These are phyloP conservation scores for Micractinium conductrix DNA, from an alignment of 139 green algal genomes.

Conservation along the genomic window DNA sequence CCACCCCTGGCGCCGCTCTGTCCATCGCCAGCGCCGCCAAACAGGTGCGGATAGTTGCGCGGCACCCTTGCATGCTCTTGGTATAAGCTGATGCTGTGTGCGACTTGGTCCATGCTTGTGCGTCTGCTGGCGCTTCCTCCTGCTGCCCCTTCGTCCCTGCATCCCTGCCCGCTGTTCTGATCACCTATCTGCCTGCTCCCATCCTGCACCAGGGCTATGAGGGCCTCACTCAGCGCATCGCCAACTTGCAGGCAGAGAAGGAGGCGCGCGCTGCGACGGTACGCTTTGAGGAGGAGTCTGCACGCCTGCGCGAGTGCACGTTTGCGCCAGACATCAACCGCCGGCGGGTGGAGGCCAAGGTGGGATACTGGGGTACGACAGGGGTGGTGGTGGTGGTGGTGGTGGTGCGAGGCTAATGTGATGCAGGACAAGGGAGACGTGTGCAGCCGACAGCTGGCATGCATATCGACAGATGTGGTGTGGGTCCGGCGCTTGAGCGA, in stretches of 20 bases:
- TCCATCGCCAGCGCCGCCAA: slow-evolving; percentile 15
- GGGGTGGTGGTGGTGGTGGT: background rate
- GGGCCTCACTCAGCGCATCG: slow-evolving; percentile 18
- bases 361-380: background rate
- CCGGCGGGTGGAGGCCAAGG: slow-evolving; percentile 10
- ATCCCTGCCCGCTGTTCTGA: background rate
- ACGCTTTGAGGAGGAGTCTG: slow-evolving; percentile 4
- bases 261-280: background rate
- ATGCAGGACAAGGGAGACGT: too few relatives aligned
- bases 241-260: slow-evolving; percentile 9
- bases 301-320: slow-evolving; percentile 22
- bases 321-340: slow-evolving; percentile 33
- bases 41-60: too few relatives aligned
- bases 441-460: too few relatives aligned
- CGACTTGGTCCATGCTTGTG: too few relatives aligned
- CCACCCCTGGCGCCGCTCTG: background rate
- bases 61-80: too few relatives aligned
- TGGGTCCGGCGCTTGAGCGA: too few relatives aligned
- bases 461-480: too few relatives aligned
- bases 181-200: too few relatives aligned
- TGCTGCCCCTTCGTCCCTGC: too few relatives aligned
- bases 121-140: too few relatives aligned
- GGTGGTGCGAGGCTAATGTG: background rate
- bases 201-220: slow-evolving; percentile 27
- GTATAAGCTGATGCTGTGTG: too few relatives aligned